These are phyloP conservation scores for Trichoderma koningii DNA, from an alignment of 2,329 filamentous ascomycete species.

Conservation along the genomic window DNA sequence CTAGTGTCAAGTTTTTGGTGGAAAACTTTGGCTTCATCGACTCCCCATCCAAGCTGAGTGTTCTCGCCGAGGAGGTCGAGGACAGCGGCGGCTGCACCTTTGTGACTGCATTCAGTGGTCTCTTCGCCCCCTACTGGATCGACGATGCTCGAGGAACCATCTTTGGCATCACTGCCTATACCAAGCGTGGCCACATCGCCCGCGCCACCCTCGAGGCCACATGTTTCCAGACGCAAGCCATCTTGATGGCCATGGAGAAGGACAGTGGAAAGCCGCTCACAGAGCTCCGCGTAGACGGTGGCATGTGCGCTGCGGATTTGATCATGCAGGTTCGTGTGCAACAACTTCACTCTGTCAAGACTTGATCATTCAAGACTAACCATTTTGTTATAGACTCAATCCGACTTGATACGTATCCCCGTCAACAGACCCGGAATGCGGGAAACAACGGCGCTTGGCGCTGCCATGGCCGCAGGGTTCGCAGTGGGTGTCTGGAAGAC, in stretches of 20 bases:
- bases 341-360: not conserved
- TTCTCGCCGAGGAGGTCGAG: slow-evolving; percentile 51
- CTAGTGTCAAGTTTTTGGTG: slow-evolving; percentile 69
- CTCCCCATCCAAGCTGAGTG: slow-evolving; percentile 48
- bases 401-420: slow-evolving; percentile 77
- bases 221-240: slow-evolving; percentile 82
- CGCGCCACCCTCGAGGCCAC: slow-evolving; percentile 79
- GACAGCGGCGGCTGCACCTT: slow-evolving; percentile 77
- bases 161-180: slow-evolving; percentile 77
- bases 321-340: slow-evolving; percentile 64
- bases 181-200: slow-evolving; percentile 74
- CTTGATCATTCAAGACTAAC: slow-evolving; percentile 22
- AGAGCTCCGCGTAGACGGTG: slow-evolving; percentile 79
- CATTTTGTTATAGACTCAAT: slow-evolving; percentile 60
- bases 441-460: slow-evolving; percentile 79
- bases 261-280: slow-evolving; percentile 73
- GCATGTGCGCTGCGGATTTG: slow-evolving; percentile 78
- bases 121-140: slow-evolving; percentile 85
- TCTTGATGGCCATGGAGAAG: slow-evolving; percentile 77
- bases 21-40: slow-evolving; percentile 60
- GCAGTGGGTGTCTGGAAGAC: slow-evolving; percentile 73
- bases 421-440: slow-evolving; percentile 79
- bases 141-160: slow-evolving; percentile 80
- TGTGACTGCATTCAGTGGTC: slow-evolving; percentile 77
- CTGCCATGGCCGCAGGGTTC: slow-evolving; percentile 80